A percentile compares a stretch with the other conserved stretches of the same genome.
These are phyloP conservation scores for Taphrina deformans DNA, from an alignment of 1,139 yeast species.

Conservation along the genomic window DNA sequence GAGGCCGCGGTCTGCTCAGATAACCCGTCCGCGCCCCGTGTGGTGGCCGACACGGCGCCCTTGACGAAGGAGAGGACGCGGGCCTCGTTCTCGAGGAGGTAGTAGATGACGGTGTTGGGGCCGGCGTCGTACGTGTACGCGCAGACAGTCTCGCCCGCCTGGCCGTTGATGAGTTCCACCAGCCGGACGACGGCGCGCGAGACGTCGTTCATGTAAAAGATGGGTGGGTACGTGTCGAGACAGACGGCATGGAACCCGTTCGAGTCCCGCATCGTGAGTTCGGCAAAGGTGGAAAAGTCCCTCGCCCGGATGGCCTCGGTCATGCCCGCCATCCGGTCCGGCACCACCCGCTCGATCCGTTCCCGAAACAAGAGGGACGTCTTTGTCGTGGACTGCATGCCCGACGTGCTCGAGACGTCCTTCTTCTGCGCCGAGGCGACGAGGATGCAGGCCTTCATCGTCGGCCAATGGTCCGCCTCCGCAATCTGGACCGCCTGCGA, in stretches of 20 bases:
- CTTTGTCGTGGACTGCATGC: constrained; percentile 91
- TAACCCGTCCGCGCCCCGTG: constrained; percentile 63
- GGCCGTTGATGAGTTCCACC: constrained; percentile 72
- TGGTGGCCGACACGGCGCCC: constrained; percentile 54
- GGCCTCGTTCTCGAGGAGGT: constrained; percentile 68
- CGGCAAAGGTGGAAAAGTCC: constrained; percentile 78
- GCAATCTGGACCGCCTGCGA: constrained; percentile 92
- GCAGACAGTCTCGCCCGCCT: constrained; percentile 64
- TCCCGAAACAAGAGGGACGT: constrained; percentile 83
- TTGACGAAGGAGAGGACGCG: constrained; percentile 52
- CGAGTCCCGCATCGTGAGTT: constrained; percentile 91
- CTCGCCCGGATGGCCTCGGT: constrained; percentile 65
- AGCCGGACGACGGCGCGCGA: constrained; percentile 82
- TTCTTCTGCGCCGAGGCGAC: constrained; percentile 92
- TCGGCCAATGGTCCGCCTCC: constrained; percentile 82
- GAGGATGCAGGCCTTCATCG: constrained; percentile 83
- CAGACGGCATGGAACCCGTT: constrained; percentile 98
- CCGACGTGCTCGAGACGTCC: constrained; percentile 90
- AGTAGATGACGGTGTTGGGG: constrained; percentile 95
- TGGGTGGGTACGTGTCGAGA: constrained; percentile 92
- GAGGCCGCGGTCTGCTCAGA: constrained; percentile 53
- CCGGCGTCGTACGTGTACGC: constrained; percentile 99
- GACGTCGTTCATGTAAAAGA: constrained; percentile 92
- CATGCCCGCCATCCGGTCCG: constrained; percentile 80
- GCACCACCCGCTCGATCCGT: constrained; percentile 79